Evolutionary conservation across 768 basidiomycete species (phyloP).

Genomic region (Leccinum pellstonianum): DNA sequence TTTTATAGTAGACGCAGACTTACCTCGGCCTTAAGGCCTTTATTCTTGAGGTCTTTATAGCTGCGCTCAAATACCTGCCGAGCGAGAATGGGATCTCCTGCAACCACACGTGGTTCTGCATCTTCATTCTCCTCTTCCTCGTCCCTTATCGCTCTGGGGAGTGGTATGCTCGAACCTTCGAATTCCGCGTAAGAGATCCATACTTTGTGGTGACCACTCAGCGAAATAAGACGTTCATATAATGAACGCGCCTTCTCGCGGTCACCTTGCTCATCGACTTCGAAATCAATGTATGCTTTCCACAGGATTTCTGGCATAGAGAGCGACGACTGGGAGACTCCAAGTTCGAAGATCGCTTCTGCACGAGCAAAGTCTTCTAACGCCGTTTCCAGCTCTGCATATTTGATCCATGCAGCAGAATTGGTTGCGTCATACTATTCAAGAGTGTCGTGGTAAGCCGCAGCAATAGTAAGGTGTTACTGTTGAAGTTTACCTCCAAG

Average conservation of each 20-base stretch:
- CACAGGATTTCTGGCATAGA: conserved; percentile 95
- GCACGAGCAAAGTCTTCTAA: conserved; percentile 86
- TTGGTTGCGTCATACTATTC: conserved; percentile 82
- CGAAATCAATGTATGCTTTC: conserved; percentile 98
- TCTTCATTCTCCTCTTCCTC: conserved; percentile 66
- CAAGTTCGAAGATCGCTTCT: conserved; percentile 93
- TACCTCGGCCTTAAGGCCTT: conserved; percentile 87
- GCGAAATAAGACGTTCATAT: conserved; percentile 82
- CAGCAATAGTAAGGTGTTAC: not conserved
- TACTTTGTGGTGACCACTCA: conserved; percentile 94
- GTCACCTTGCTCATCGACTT: conserved; percentile 86
- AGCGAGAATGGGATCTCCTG: conserved; percentile 69
- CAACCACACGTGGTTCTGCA: conserved; percentile 51
- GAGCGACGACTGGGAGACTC: conserved; percentile 74
- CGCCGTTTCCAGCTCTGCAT: conserved; percentile 85
- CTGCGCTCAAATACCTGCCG: conserved; percentile 81
- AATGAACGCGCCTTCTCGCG: conserved; percentile 78
- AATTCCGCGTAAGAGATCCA: conserved; percentile 96
- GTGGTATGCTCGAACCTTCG: conserved; percentile 74
- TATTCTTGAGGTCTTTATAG: conserved; percentile 82
- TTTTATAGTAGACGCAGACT: conserved; percentile 17
- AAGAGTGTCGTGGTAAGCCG: conserved; percentile 1
- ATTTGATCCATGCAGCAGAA: conserved; percentile 94
- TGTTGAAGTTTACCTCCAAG: conserved; percentile 61
- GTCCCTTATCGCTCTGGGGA: conserved; percentile 62